Percentiles rank a stretch among this genome's conserved stretches.
phyloP scores from a whole-genome alignment of 805 yeast species.

The Wickerhamomyces queroliae region DNA sequence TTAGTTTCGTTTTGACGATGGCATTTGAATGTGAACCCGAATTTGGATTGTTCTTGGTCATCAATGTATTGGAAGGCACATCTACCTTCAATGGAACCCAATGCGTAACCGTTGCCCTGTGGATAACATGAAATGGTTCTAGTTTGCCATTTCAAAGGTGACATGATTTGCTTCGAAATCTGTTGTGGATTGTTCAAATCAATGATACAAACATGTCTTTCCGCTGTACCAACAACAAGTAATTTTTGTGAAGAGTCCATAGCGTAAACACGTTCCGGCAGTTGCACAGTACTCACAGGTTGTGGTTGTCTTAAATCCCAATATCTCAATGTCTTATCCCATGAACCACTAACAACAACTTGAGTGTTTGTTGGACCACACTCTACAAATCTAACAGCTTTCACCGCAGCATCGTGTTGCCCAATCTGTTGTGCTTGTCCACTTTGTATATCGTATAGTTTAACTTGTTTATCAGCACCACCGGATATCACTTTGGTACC shows the following conservation, averaged over 20 bases:
- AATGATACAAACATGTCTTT: constrained; percentile 69
- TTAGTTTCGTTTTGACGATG: constrained; percentile 70
- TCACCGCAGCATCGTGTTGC: constrained; percentile 77
- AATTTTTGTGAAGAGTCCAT: constrained; percentile 81
- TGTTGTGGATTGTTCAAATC: constrained; percentile 79
- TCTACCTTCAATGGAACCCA: constrained; percentile 93
- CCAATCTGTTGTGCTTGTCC: constrained; percentile 86
- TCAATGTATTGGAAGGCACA: constrained; percentile 92
- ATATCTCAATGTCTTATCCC: constrained; percentile 92
- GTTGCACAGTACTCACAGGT: constrained; percentile 72
- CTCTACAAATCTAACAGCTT: constrained; percentile 66
- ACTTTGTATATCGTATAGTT: constrained; percentile 72
- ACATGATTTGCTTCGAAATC: constrained; percentile 64
- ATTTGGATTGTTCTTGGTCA: constrained; percentile 64
- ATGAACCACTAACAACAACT: constrained; percentile 86
- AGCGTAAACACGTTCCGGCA: constrained; percentile 88
- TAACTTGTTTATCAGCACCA: constrained; percentile 86
- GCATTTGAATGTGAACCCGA: constrained; percentile 89
- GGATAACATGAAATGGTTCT: constrained; percentile 78
- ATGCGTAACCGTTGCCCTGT: constrained; percentile 88
- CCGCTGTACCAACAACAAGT: constrained; percentile 92
- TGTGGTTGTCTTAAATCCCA: constrained; percentile 90
- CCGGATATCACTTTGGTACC: constrained; percentile 86
- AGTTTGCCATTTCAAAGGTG: constrained; percentile 89
- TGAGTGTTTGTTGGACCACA: constrained; percentile 78